phyloP scores from a whole-genome alignment of 768 basidiomycete species.

The Dendrothele bispora region DNA sequence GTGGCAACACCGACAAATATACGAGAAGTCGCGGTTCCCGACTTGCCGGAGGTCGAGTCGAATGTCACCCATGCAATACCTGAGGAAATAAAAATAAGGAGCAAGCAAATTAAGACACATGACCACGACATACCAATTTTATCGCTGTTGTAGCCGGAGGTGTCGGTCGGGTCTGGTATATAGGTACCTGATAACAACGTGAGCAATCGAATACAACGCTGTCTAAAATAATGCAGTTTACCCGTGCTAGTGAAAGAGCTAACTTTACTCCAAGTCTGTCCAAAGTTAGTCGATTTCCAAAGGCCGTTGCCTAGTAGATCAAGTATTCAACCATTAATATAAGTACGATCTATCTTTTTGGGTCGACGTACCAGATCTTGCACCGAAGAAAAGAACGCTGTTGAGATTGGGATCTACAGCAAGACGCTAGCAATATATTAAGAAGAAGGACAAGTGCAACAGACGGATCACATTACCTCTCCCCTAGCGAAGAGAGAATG shows the following conservation, averaged over 20 bases:
- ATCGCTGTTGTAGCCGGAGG: slow-evolving; percentile 27
- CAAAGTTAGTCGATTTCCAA: slow-evolving; percentile 65
- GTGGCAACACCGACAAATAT: slow-evolving; percentile 72
- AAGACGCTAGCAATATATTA: slow-evolving; percentile 43
- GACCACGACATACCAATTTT: too few species aligned
- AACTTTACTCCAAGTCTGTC: slow-evolving; percentile 60
- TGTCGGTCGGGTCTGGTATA: slow-evolving; percentile 51
- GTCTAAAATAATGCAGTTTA: slow-evolving; percentile 23
- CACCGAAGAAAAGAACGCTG: slow-evolving; percentile 62
- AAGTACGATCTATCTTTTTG: too few species aligned
- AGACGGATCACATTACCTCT: slow-evolving; percentile 41
- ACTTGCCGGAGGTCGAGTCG: slow-evolving; percentile 54
- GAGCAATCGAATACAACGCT: neutral
- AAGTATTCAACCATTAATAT: too few species aligned
- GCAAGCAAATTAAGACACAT: too few species aligned
- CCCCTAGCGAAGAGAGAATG: slow-evolving; percentile 33
- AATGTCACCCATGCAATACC: slow-evolving; percentile 70
- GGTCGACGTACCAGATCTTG: too few species aligned
- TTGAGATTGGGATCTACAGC: slow-evolving; percentile 64
- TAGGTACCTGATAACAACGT: slow-evolving; percentile 42
- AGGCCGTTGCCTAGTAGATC: slow-evolving; percentile 69
- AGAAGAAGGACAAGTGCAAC: neutral
- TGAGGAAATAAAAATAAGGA: too few species aligned
- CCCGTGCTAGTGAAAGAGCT: slow-evolving; percentile 58
- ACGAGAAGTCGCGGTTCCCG: slow-evolving; percentile 54